These are phyloP conservation scores for Geotrichum citri-aurantii DNA, from an alignment of 1,139 yeast species.

Conservation along the genomic window DNA sequence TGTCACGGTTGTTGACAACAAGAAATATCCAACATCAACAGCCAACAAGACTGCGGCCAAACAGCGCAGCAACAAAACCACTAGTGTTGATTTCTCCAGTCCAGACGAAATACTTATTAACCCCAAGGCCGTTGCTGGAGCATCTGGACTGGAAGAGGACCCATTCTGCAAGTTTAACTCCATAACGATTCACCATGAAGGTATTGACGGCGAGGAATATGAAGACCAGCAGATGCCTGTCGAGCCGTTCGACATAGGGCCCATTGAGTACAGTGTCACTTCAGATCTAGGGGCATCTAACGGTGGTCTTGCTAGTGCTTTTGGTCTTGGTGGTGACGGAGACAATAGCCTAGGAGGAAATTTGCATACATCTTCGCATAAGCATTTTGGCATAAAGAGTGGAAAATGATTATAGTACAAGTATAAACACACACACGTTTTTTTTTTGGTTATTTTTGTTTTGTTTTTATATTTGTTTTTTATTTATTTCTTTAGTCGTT, in stretches of 20 bases:
- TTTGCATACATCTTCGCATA: conserved; percentile 11
- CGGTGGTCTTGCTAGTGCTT: background rate
- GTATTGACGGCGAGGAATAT: conserved; percentile 22
- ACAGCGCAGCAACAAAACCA: conserved; percentile 27
- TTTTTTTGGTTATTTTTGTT: background rate
- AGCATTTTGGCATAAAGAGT: conserved; percentile 18
- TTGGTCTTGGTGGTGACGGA: conserved; percentile 1
- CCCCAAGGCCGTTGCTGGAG: conserved; percentile 20
- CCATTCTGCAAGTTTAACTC: conserved; percentile 88
- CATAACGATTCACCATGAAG: conserved; percentile 73
- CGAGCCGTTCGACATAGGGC: conserved; percentile 8
- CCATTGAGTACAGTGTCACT: conserved; percentile 13
- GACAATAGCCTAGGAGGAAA: background rate
- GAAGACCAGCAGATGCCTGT: background rate
- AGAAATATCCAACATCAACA: background rate
- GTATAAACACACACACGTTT: background rate
- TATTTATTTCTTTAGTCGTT: background rate
- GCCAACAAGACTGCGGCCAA: background rate
- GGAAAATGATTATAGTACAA: conserved; percentile 6
- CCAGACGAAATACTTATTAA: conserved; percentile 3
- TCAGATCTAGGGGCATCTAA: conserved; percentile 2
- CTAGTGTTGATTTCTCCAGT: conserved; percentile 16
- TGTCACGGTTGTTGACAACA: background rate
- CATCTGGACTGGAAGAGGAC: conserved; percentile 43
- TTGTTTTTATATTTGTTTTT: background rate